Conservation (phyloP, 768 basidiomycete species). For the Mycena belliarum region DNA sequence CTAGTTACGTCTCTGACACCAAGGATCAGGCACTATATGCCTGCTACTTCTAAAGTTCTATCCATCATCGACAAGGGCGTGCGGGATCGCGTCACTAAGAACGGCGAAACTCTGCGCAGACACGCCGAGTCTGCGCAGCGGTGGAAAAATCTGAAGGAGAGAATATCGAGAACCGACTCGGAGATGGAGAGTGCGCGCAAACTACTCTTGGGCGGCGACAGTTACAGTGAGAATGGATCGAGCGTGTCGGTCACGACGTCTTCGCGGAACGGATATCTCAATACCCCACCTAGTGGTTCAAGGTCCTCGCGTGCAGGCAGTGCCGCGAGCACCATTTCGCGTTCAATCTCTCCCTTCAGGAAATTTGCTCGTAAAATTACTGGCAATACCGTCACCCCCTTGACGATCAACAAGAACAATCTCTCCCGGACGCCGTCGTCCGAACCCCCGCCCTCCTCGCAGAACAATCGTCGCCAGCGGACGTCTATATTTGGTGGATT, state of each 20-base stretch:
- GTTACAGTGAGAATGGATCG: conserved; percentile 71
- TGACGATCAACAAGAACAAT: conserved; percentile 47
- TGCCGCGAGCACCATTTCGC: conserved; percentile 58
- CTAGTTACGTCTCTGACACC: conserved; percentile 14
- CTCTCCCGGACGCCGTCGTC: conserved; percentile 47
- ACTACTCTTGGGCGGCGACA: conserved; percentile 53
- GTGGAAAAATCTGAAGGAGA: conserved; percentile 79
- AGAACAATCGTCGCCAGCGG: conserved; percentile 51
- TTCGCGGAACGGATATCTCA: conserved; percentile 60
- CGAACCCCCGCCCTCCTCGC: conserved; percentile 43
- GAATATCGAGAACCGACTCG: conserved; percentile 75
- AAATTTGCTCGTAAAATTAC: conserved; percentile 76
- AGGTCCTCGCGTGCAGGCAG: conserved; percentile 43
- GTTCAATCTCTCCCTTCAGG: conserved; percentile 79
- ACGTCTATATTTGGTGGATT: conserved; percentile 62
- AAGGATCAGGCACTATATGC: conserved; percentile 81
- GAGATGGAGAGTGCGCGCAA: conserved; percentile 79
- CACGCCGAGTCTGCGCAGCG: conserved; percentile 87
- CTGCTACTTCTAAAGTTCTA: conserved; percentile 89
- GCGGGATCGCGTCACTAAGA: conserved; percentile 91
- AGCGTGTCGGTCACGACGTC: conserved; percentile 33
- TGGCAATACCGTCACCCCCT: conserved; percentile 46
- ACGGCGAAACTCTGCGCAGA: conserved; percentile 89
- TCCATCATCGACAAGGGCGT: conserved; percentile 95
- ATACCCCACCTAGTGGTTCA: conserved; percentile 59